Conservation (phyloP, 805 yeast species). For the Cyberlindnera euphorbiiphila region DNA sequence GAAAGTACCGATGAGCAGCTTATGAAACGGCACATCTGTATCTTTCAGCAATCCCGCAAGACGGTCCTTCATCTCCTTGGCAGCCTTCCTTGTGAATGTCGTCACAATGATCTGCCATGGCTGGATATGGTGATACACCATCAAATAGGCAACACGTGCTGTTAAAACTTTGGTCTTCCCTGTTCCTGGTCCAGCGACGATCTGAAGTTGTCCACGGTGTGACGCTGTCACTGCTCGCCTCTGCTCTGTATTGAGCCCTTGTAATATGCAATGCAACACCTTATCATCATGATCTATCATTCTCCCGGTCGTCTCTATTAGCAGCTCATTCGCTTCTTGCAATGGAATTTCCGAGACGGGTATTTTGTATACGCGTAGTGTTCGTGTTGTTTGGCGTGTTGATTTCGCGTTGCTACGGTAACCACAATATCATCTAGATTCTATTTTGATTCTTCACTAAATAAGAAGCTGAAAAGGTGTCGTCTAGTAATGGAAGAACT, state of each 20-base stretch:
- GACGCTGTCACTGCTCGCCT: slow-evolving; percentile 41
- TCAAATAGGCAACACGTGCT: slow-evolving; percentile 69
- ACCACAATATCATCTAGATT: neutral
- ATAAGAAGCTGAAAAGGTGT: neutral
- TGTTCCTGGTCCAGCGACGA: slow-evolving; percentile 66
- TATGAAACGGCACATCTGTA: slow-evolving; percentile 32
- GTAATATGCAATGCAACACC: slow-evolving; percentile 6
- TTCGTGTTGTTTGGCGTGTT: neutral
- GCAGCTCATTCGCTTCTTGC: too few species aligned
- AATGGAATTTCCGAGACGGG: too few species aligned
- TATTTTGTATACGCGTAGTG: too few species aligned
- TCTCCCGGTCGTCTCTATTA: too few species aligned
- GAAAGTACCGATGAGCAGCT: slow-evolving; percentile 79
- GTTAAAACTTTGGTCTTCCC: slow-evolving; percentile 77
- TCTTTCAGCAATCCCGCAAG: slow-evolving; percentile 36
- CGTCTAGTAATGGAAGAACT: slow-evolving; percentile 14
- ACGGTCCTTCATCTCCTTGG: slow-evolving; percentile 75
- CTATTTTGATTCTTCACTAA: neutral
- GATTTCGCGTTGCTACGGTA: neutral
- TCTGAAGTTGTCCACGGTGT: slow-evolving; percentile 40
- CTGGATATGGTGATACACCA: slow-evolving; percentile 45
- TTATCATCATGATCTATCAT: too few species aligned
- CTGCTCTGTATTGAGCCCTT: slow-evolving; percentile 40
- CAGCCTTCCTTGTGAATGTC: slow-evolving; percentile 92
- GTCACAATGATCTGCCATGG: slow-evolving; percentile 76